Conservation (phyloP, 2,329 filamentous ascomycete genomes). For the Diplocarpon mali region DNA sequence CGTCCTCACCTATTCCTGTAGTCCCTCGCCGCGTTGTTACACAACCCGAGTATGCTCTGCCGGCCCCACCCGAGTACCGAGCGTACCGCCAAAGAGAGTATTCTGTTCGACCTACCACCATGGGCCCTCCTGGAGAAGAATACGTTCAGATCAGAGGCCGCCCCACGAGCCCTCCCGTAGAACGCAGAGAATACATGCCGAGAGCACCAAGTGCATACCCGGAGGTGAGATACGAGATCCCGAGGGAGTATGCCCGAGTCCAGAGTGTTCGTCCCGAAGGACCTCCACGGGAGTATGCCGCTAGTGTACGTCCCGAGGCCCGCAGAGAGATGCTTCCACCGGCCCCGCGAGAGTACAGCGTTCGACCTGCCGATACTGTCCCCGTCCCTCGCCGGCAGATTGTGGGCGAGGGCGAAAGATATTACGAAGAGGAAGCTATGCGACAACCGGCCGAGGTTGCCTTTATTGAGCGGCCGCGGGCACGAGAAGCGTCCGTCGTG, state of each 20-base stretch:
- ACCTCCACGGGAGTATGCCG: slow-evolving; percentile 29
- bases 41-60: slow-evolving; percentile 45
- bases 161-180: slow-evolving; percentile 32
- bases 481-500: slow-evolving; percentile 23
- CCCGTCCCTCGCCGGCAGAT: slow-evolving; percentile 17
- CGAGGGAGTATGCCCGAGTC: slow-evolving; percentile 34
- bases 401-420: slow-evolving; percentile 18
- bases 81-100: slow-evolving; percentile 48
- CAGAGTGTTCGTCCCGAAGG: slow-evolving; percentile 34
- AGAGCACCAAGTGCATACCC: slow-evolving; percentile 45
- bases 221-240: slow-evolving; percentile 33
- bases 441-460: slow-evolving; percentile 19
- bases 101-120: slow-evolving; percentile 35
- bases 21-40: slow-evolving; percentile 48
- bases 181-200: slow-evolving; percentile 38
- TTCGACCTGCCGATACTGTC: slow-evolving; percentile 19
- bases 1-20: slow-evolving; percentile 38
- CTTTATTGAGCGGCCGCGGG: slow-evolving; percentile 23
- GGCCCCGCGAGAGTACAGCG: slow-evolving; percentile 23
- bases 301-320: slow-evolving; percentile 30
- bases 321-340: slow-evolving; percentile 19
- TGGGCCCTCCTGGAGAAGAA: slow-evolving; percentile 21
- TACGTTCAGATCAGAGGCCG: slow-evolving; percentile 37
- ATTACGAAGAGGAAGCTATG: slow-evolving; percentile 16
- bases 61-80: slow-evolving; percentile 35